phyloP scores from a whole-genome alignment of 345 rosid genomes.

The Clausena lansium region DNA sequence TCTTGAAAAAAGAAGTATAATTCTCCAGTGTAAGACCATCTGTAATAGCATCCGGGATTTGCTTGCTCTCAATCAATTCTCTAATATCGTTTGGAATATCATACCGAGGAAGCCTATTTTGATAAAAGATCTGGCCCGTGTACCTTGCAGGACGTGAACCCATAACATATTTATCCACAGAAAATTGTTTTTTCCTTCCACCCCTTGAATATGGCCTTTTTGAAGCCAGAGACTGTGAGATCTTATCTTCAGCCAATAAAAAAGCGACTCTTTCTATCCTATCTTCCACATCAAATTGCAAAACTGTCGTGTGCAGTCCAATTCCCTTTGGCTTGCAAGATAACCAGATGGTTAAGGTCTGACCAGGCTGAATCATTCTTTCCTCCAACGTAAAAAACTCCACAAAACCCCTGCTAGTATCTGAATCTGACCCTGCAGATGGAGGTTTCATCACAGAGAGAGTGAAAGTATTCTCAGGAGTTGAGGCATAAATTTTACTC shows the following conservation, averaged over 20 bases:
- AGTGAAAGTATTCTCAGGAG: constrained; percentile 52
- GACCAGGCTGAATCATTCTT: constrained; percentile 69
- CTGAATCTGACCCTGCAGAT: constrained; percentile 15
- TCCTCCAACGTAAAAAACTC: constrained; percentile 64
- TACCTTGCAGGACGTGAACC: constrained; percentile 51
- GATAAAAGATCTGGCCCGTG: background rate
- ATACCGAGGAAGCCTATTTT: constrained; percentile 61
- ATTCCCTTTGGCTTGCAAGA: constrained; percentile 70
- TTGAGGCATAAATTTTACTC: constrained; percentile 64
- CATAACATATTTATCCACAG: constrained; percentile 34
- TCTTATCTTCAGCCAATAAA: constrained; percentile 77
- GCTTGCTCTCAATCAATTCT: constrained; percentile 58
- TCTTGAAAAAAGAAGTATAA: constrained; percentile 60
- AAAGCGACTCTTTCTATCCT: constrained; percentile 60
- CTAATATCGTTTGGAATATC: constrained; percentile 63
- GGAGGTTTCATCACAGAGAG: constrained; percentile 79
- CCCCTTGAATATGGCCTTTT: constrained; percentile 53
- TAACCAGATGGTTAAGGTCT: constrained; percentile 63
- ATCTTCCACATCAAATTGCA: constrained; percentile 61
- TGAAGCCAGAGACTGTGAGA: constrained; percentile 59
- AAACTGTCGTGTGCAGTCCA: constrained; percentile 65
- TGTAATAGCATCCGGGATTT: constrained; percentile 42
- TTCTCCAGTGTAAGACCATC: constrained; percentile 44
- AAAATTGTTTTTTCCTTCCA: constrained; percentile 48
- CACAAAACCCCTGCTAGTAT: constrained; percentile 33